Percentiles rank a stretch among this genome's conserved stretches.
These are phyloP conservation scores for Mimosa bimucronata DNA, from an alignment of 306 rosid genomes.

Conservation along the genomic window DNA sequence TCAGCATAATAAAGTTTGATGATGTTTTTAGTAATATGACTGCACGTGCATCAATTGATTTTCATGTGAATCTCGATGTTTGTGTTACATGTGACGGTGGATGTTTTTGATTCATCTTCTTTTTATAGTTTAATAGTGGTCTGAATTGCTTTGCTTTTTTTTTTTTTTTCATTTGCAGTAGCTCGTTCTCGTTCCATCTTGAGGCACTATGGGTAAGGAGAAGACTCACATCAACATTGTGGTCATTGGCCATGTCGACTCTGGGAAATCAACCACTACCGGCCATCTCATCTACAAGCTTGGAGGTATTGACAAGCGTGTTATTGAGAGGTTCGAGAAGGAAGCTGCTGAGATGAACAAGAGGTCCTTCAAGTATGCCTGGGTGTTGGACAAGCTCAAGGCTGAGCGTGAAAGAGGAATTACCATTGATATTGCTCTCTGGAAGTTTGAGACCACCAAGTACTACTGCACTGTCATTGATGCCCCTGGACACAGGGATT, in stretches of 20 bases:
- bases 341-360: slow-evolving; percentile 99
- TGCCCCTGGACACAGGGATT: slow-evolving; percentile 94
- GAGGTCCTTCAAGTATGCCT: slow-evolving; percentile 93
- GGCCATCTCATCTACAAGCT: slow-evolving; percentile 94
- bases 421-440: slow-evolving; percentile 87
- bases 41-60: not conserved
- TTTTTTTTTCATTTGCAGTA: not conserved
- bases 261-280: slow-evolving; percentile 90
- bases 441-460: slow-evolving; percentile 92
- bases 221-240: slow-evolving; percentile 89
- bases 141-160: not conserved
- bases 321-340: slow-evolving; percentile 87
- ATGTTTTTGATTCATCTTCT: not conserved
- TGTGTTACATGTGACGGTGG: not conserved
- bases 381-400: slow-evolving; percentile 97
- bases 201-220: slow-evolving; percentile 71
- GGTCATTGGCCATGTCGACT: slow-evolving; percentile 95
- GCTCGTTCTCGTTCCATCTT: slow-evolving; percentile 10
- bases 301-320: slow-evolving; percentile 97
- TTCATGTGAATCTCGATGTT: not conserved
- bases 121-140: not conserved
- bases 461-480: slow-evolving; percentile 96
- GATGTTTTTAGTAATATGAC: not conserved
- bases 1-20: not conserved
- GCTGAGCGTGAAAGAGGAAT: slow-evolving; percentile 97